Evolutionary conservation across 2,329 filamentous ascomycete species (phyloP).

Genomic region (Botrytis medusae): DNA sequence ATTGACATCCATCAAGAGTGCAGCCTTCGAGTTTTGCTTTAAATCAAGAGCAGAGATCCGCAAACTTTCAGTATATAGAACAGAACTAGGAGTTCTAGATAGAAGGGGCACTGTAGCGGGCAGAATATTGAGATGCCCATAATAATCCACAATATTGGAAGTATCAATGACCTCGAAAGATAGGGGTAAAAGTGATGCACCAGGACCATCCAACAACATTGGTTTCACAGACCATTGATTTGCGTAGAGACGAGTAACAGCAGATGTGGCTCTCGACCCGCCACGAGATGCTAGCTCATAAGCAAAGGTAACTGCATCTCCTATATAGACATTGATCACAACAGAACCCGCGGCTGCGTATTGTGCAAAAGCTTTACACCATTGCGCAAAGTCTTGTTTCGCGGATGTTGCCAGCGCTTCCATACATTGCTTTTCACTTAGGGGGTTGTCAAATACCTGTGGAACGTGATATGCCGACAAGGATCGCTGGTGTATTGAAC

Average conservation of each 20-base stretch:
- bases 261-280: background rate
- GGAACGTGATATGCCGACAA: background rate
- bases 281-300: background rate
- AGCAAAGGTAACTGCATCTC: background rate
- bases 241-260: background rate
- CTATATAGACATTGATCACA: background rate
- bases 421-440: background rate
- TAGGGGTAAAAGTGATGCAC: background rate
- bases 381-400: background rate
- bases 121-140: slow-evolving; percentile 2
- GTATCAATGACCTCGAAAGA: slow-evolving; percentile 1
- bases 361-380: background rate
- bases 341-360: background rate
- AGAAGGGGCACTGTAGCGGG: background rate
- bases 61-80: slow-evolving; percentile 3
- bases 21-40: background rate
- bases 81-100: background rate
- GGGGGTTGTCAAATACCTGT: background rate
- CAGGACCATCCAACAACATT: slow-evolving; percentile 7
- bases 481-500: background rate
- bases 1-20: slow-evolving; percentile 2
- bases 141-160: slow-evolving; percentile 2
- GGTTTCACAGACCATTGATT: background rate
- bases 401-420: background rate
- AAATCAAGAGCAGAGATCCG: background rate